phyloP scores from a whole-genome alignment of 1,139 yeast genomes.

The Keqinozyma sinolaborantium region DNA sequence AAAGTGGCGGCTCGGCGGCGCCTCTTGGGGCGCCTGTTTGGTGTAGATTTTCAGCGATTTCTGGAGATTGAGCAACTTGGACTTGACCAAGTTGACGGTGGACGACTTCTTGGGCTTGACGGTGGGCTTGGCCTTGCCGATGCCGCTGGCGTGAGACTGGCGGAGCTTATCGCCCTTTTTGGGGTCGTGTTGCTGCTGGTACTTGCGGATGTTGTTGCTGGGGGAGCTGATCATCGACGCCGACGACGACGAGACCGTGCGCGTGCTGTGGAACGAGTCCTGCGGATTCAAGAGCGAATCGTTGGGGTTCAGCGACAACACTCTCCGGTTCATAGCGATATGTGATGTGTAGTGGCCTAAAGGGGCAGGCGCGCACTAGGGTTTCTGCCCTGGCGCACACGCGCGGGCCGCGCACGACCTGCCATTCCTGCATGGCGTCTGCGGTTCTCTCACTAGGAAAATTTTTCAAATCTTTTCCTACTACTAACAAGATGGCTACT shows the following conservation, averaged over 20 bases:
- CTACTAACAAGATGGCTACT: slow-evolving; percentile 76
- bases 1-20: slow-evolving; percentile 9
- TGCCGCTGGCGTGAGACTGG: slow-evolving; percentile 6
- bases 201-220: slow-evolving; percentile 25
- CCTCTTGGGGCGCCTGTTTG: slow-evolving; percentile 2
- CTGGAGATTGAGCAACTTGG: slow-evolving; percentile 27
- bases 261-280: slow-evolving; percentile 18
- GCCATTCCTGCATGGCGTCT: no score
- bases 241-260: slow-evolving; percentile 30
- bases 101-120: slow-evolving; percentile 14
- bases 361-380: no score
- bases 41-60: slow-evolving; percentile 17
- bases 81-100: slow-evolving; percentile 24
- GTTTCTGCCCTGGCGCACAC: no score
- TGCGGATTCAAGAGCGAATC: slow-evolving; percentile 17
- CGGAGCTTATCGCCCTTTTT: slow-evolving; percentile 4
- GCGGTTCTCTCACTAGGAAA: no score
- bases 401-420: no score
- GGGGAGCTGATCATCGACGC: slow-evolving; percentile 30
- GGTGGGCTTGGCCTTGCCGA: slow-evolving; percentile 8
- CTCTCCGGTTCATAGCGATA: not conserved
- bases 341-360: no score
- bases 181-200: slow-evolving; percentile 10
- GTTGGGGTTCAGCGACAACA: slow-evolving; percentile 10
- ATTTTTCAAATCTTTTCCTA: slow-evolving; percentile 12